Percentiles rank a stretch among this genome's conserved stretches.
phyloP scores from a whole-genome alignment of 2,329 filamentous ascomycete genomes.

The Cordyceps cateniannulata region DNA sequence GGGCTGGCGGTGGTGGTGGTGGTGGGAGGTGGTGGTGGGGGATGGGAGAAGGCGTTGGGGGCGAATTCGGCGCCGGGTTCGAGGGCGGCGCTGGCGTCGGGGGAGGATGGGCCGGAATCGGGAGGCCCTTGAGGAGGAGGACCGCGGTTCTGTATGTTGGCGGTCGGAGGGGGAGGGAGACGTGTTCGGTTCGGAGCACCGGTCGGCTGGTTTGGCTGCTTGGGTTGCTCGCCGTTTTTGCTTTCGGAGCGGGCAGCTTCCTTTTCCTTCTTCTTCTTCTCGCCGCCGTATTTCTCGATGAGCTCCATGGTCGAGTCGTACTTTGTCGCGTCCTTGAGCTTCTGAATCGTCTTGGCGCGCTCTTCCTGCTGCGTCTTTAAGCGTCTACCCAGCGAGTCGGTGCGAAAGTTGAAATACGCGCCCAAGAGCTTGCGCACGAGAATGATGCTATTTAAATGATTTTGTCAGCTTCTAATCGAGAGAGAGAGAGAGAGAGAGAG shows the following conservation, averaged over 20 bases:
- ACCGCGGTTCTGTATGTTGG: constrained; percentile 49
- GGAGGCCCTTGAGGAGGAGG: constrained; percentile 19
- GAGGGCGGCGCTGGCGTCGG: constrained; percentile 23
- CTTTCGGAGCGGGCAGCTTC: constrained; percentile 22
- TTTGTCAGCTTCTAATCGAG: constrained; percentile 10
- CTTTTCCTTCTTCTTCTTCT: constrained; percentile 50
- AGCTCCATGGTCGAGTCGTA: constrained; percentile 93
- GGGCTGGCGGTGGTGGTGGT: constrained; percentile 14
- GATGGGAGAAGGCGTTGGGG: constrained; percentile 57
- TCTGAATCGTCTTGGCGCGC: constrained; percentile 81
- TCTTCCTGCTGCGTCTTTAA: constrained; percentile 73
- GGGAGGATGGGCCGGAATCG: constrained; percentile 8
- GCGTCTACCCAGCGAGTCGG: constrained; percentile 59
- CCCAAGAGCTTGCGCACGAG: constrained; percentile 59
- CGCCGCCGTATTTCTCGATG: constrained; percentile 85
- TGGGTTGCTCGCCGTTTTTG: constrained; percentile 15
- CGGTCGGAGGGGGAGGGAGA: constrained; percentile 54
- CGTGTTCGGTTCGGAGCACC: constrained; percentile 33
- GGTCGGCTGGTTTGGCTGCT: constrained; percentile 19
- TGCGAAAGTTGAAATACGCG: constrained; percentile 74
- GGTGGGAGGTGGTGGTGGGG: constrained; percentile 17
- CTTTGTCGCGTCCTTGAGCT: constrained; percentile 89
- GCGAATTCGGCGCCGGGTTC: constrained; percentile 60
- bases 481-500: neutral
- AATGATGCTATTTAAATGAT: constrained; percentile 63